Evolutionary conservation across 768 basidiomycete species (phyloP).

Genomic region (Boletus sp.): DNA sequence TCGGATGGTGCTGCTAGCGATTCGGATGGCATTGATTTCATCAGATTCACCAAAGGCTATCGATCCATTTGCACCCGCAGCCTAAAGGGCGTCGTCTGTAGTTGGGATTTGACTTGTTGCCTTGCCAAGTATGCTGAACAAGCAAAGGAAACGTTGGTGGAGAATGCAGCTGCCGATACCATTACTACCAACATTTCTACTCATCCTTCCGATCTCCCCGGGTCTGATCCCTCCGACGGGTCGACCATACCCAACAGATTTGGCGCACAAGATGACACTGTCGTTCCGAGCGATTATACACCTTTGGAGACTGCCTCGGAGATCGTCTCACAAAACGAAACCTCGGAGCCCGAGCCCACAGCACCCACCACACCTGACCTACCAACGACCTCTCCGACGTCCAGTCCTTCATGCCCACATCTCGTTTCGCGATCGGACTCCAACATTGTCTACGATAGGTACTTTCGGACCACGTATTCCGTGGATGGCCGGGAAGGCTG

Average conservation of each 20-base stretch:
- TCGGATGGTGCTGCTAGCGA: background rate
- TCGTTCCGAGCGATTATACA: background rate
- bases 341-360: background rate
- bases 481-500: conserved; percentile 14
- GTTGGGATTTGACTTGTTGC: conserved; percentile 15
- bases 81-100: conserved; percentile 12
- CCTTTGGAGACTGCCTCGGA: background rate
- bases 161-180: background rate
- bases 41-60: conserved; percentile 9
- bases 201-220: background rate
- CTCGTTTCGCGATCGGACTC: conserved; percentile 14
- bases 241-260: background rate
- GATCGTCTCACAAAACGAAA: background rate
- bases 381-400: background rate
- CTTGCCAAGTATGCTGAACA: conserved; percentile 4
- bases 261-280: background rate
- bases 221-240: background rate
- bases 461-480: conserved; percentile 14
- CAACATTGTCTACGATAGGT: conserved; percentile 11
- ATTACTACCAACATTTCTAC: background rate
- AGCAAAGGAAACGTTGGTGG: background rate
- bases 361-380: background rate
- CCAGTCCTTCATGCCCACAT: conserved; percentile 1
- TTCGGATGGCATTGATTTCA: conserved; percentile 7
- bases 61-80: conserved; percentile 12